phyloP scores from a whole-genome alignment of 2,329 filamentous ascomycete species.

The Sclerotinia subarctica region DNA sequence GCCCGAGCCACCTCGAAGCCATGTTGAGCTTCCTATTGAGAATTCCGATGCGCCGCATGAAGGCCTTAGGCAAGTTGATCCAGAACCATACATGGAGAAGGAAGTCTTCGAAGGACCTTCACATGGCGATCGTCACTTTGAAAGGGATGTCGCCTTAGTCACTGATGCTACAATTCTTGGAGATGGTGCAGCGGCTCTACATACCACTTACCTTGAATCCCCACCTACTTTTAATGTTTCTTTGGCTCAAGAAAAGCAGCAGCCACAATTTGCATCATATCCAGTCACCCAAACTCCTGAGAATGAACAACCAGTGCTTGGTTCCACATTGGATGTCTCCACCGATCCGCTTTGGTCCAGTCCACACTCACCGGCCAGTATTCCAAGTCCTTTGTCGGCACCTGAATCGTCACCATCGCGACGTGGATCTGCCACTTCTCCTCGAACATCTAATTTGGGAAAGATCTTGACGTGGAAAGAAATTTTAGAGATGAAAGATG shows the following conservation, averaged over 20 bases:
- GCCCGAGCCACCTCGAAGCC: neutral
- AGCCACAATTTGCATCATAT: slow-evolving; percentile 37
- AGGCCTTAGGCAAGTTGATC: neutral
- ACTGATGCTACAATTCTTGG: slow-evolving; percentile 23
- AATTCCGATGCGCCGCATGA: too few species aligned
- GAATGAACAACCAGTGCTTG: slow-evolving; percentile 41
- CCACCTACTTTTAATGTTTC: slow-evolving; percentile 38
- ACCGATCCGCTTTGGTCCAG: slow-evolving; percentile 5
- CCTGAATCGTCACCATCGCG: slow-evolving; percentile 25
- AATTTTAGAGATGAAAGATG: slow-evolving; percentile 66
- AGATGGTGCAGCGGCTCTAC: slow-evolving; percentile 17
- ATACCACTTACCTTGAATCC: neutral
- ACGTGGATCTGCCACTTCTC: slow-evolving; percentile 20
- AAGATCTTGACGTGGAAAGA: slow-evolving; percentile 58
- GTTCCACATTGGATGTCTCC: slow-evolving; percentile 28
- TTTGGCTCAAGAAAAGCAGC: slow-evolving; percentile 46
- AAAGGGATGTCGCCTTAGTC: slow-evolving; percentile 25
- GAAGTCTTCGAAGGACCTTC: neutral
- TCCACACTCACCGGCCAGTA: slow-evolving; percentile 18
- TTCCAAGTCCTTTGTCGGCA: slow-evolving; percentile 17
- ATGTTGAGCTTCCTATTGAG: slow-evolving; percentile 5
- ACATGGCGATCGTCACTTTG: slow-evolving; percentile 21
- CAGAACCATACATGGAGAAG: slow-evolving; percentile 17
- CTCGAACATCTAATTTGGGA: slow-evolving; percentile 10
- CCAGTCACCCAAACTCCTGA: slow-evolving; percentile 35